Evolutionary conservation across 106 monocot species (phyloP), one percentile per base, ranked within the genome.

Genomic region (Ottelia alismoides): DNA sequence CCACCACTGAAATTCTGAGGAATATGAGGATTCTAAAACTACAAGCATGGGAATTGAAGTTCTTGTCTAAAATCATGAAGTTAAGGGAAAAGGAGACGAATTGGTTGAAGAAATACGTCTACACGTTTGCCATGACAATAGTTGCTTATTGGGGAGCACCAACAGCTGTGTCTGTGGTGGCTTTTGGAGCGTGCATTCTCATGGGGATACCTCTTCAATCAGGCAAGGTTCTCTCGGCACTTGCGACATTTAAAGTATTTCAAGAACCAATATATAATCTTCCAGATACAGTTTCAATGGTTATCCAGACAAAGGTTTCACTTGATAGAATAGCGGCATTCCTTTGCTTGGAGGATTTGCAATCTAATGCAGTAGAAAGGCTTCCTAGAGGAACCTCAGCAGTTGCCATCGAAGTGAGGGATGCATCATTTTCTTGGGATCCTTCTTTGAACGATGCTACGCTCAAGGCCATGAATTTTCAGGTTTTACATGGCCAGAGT

Each of bases 11-110:
- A 60, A 78, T 94, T 7, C 25, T 94, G 30, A 77, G 76, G 52
- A 94, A 82, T 64, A 94, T 94, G 94, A 73, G 78, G 43, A 94
- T 88, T 73, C 78, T 94, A 35, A 94, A 94, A 62, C 81, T 94
- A 27, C 88, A 94, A 55, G 88, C 72, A 14, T 94, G 84, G 94
- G 94, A 94, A 60, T 84, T 88, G 88, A 84, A 88, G 69, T 94
- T 88, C 60, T 72, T 94, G 51, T 74, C 76, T 12, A 88, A 63
- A 64, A 84, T 84, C 27, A 31, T 54, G 14, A 72, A 84, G 49
- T 47, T 94, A 18, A 72, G 94, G 60, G 69, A 88, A 48, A 56
- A 51, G 0, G 94, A 94, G 64, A 55, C 70, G 5, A 63, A 24
- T 57, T 94, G 94, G 94, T 26, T 94, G 30, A 88, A 58, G 56